phyloP scores from a whole-genome alignment of 352 stramenopile species.

The Phytophthora cryptogea region DNA sequence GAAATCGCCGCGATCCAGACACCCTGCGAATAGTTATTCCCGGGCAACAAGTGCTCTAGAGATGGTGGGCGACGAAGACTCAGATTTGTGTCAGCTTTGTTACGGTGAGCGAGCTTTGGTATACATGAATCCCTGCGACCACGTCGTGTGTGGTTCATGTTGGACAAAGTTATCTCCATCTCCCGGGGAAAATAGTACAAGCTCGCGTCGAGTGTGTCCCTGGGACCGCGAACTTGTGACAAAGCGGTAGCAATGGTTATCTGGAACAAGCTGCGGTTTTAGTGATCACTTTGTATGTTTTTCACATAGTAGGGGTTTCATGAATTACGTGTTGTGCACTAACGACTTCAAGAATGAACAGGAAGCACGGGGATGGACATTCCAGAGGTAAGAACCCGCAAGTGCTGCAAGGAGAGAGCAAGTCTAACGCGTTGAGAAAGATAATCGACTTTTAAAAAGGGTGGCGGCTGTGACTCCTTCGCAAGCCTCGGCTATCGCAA shows the following conservation, averaged over 20 bases:
- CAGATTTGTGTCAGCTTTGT: conserved; percentile 49
- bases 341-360: conserved; percentile 9
- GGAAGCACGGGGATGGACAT: neutral
- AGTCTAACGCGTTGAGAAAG: conserved; percentile 11
- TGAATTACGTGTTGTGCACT: conserved; percentile 1
- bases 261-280: conserved; percentile 24
- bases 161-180: conserved; percentile 52
- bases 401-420: neutral
- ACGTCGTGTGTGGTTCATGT: conserved; percentile 52
- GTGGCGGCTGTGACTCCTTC: conserved; percentile 3
- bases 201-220: conserved; percentile 42
- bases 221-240: conserved; percentile 66
- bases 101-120: conserved; percentile 48
- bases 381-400: conserved; percentile 11
- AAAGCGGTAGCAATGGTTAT: conserved; percentile 27
- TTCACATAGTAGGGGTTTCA: conserved; percentile 16
- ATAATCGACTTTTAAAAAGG: neutral
- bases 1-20: conserved; percentile 15
- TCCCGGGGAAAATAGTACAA: conserved; percentile 27
- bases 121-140: conserved; percentile 58
- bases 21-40: conserved; percentile 16
- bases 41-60: conserved; percentile 30
- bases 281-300: conserved; percentile 3
- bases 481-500: conserved; percentile 9
- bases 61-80: conserved; percentile 31